A percentile compares a stretch with the other conserved stretches of the same genome.
These are phyloP conservation scores for Citrullus colocynthis DNA, from an alignment of 306 rosid species.

Conservation along the genomic window DNA sequence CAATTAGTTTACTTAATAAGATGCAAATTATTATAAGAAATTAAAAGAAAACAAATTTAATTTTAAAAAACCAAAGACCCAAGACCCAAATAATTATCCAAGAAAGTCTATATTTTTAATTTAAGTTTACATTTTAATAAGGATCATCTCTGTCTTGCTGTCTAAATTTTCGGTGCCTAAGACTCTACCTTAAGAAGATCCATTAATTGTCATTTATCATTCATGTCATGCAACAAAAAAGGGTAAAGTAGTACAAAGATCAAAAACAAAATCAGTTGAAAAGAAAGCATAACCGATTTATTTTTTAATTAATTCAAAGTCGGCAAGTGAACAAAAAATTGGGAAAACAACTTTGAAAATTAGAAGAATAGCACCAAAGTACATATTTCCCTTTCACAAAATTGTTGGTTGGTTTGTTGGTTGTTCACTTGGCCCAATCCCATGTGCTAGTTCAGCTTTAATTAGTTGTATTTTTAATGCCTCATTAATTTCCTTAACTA, in stretches of 20 bases:
- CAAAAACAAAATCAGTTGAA: too few species aligned
- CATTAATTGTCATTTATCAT: neutral
- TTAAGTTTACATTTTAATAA: too few species aligned
- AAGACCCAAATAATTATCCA: too few species aligned
- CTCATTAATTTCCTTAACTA: neutral
- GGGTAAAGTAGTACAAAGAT: neutral
- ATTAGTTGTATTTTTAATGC: neutral
- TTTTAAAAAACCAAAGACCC: too few species aligned
- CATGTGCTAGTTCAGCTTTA: neutral
- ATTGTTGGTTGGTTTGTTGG: neutral
- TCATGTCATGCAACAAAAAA: neutral
- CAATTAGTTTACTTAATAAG: too few species aligned
- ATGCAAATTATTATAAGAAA: too few species aligned
- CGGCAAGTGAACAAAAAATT: neutral
- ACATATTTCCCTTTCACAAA: neutral
- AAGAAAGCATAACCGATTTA: too few species aligned
- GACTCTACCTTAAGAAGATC: neutral
- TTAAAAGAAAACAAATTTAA: too few species aligned
- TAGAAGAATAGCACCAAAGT: neutral
- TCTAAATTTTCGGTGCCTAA: neutral
- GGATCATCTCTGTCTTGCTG: too few species aligned
- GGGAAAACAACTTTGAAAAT: neutral
- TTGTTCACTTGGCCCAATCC: neutral
- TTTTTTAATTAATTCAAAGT: neutral
- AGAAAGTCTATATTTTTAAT: too few species aligned